Evolutionary conservation across 164 flowering plant genomes (phyloP), one percentile per base, ranked within the genome.

Genomic region (Aristolochia californica): DNA sequence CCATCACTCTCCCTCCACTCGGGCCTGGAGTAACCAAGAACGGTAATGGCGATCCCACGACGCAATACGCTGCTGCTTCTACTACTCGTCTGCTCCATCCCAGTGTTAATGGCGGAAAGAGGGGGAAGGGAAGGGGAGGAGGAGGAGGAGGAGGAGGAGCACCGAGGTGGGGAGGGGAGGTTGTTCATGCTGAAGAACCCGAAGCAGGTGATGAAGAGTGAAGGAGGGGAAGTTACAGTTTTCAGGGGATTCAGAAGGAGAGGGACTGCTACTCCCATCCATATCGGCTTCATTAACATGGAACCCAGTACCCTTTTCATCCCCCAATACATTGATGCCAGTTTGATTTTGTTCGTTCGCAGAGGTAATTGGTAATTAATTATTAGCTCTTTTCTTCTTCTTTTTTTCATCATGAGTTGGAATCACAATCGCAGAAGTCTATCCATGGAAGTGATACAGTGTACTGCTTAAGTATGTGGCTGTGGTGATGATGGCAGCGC

Each of bases 181-280:
- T 58, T 55, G 69, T 93, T 87, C 63, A 30, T 89, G 77, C 45
- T 89, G 80, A 71, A 63, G 53, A 75, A 70, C 4, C 66, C 79
- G 2, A 70, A 73, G 71, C 60, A 25, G 2, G 82, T 93, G 56
- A 66, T 83, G 53, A 74, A 62, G 57, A 80, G 88, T 5, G 85
- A 84, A 8, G 99, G 88, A 0, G 97, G 99, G 17, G 78, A 78
- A n/a, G 70, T 93, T 76, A 82, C 72, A 55, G 84, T 87, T 9
- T 74, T 85, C 61, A 76, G 61, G 59, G 78, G 85, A 5, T 27
- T 44, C 20, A 24, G 22, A 13, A 61, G 69, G 9, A 73, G 65
- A 53, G 57, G 55, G 21, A 27, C 50, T 12, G 66, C 68, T 13
- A 74, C 55, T 47, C 78, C 78, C 9, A 62, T 89, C 79, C 85